Base-by-base conservation (phyloP, 345 rosid species). In the Pistacia atlantica region DNA sequence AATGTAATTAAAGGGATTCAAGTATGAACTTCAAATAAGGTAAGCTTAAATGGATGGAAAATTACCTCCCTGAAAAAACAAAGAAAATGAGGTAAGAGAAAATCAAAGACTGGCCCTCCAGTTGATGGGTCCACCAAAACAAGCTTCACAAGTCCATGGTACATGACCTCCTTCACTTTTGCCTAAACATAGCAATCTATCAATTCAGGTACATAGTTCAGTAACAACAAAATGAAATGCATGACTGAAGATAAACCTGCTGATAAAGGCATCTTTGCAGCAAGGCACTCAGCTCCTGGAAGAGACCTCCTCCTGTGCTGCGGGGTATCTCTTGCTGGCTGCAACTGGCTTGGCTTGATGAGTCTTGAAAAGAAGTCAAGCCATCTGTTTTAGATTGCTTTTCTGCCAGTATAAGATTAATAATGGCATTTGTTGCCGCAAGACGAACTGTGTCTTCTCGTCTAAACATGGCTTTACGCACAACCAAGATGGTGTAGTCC, bases 261-360 rank as follows among this genome's bases (percentile, higher is more conserved):
- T 91, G 98, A 76, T 88, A 80, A 84, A 93, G 93, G 83, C 97
- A 91, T 84, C 97, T 93, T 77, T 89, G 98, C 78, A 91, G 89
- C 86, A 91, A 82, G 76, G 88, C 93, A 87, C 87, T 86, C 80
- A 93, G 79, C 78, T 90, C 92, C 58, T 81, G 90, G 63, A 90
- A 91, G 72, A 93, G 93, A 84, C 77, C 80, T 65, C 85, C 87
- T 48, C 84, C 83, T 58, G 69, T 69, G 73, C 78, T 78, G 74
- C 80, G 48, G 73, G 83, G 85, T 52, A 81, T 81, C 79, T 87
- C 92, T 71, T 90, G 95, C 85, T 93, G 98, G 83, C 98, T 93
- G 87, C 89, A 75, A 78, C 98, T 90, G 77, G 98, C 92, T 88
- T 93, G 95, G 87, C 98, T 93, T 79, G 92, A 87, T 38, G 98